phyloP scores from a whole-genome alignment of 352 stramenopile species.

The Globisporangium heterothallicum region DNA sequence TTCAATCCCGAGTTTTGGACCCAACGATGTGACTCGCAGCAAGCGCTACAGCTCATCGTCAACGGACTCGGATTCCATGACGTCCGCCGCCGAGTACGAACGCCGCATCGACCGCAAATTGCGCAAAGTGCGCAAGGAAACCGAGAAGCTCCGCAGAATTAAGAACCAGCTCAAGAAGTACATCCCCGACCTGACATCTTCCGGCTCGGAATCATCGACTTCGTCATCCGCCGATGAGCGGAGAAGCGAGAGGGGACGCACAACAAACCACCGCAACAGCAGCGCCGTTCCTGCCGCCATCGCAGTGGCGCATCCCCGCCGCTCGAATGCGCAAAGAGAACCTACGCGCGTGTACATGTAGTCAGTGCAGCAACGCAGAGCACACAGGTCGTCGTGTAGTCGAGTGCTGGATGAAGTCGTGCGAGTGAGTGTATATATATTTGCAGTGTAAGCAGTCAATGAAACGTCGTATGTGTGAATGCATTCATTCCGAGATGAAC shows the following conservation, averaged over 20 bases:
- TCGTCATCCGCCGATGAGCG: conserved; percentile 3
- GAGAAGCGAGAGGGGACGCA: not conserved
- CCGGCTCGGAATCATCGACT: conserved; percentile 26
- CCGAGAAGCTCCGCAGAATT: conserved; percentile 27
- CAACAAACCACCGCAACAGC: not conserved
- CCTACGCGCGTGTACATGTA: no score
- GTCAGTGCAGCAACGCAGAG: no score
- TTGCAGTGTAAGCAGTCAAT: no score
- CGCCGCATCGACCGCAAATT: conserved; percentile 38
- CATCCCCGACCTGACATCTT: conserved; percentile 37
- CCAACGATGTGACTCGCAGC: not conserved
- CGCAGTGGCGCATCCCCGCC: no score
- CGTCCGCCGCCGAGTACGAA: conserved; percentile 30
- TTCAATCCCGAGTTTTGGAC: conserved; percentile 9
- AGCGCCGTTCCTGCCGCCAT: not conserved
- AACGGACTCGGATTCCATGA: conserved; percentile 15
- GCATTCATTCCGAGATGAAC: no score
- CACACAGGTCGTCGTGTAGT: no score
- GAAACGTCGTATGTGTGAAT: no score
- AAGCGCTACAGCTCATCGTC: conserved; percentile 7
- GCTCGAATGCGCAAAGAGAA: no score
- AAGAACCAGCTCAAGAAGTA: conserved; percentile 43
- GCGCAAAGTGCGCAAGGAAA: conserved; percentile 38
- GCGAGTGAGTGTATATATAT: no score
- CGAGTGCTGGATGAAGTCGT: no score